Percentiles rank a stretch among this genome's conserved stretches.
Evolutionary conservation across 768 basidiomycete species (phyloP).

Genomic region (Collybia mongolica): DNA sequence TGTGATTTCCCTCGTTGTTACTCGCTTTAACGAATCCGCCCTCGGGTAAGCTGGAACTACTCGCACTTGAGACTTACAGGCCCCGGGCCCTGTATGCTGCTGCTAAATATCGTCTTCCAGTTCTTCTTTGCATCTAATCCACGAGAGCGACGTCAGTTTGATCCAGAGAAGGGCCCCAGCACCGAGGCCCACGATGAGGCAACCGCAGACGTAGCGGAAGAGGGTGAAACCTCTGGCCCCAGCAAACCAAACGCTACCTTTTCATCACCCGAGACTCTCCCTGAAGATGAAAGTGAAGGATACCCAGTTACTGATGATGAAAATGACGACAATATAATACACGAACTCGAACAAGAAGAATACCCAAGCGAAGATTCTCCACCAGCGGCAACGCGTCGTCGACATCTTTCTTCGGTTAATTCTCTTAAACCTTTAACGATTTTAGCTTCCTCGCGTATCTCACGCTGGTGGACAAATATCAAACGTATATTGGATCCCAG

Average conservation of each 20-base stretch:
- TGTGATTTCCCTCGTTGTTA: too few species aligned
- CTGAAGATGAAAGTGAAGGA: background rate
- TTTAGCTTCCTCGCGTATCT: background rate
- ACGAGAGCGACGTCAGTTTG: conserved; percentile 2
- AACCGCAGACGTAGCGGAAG: background rate
- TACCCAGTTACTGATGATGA: conserved; percentile 1
- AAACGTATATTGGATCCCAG: conserved; percentile 19
- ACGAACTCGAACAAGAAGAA: conserved; percentile 7
- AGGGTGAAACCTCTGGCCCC: background rate
- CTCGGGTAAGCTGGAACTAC: background rate
- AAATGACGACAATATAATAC: conserved; percentile 3
- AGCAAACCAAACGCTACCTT: background rate
- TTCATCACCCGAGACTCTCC: background rate
- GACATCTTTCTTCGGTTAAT: background rate
- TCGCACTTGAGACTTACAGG: too few species aligned
- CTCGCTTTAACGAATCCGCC: too few species aligned
- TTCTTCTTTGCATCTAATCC: conserved; percentile 12
- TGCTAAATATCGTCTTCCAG: conserved; percentile 11
- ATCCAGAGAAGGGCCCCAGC: conserved; percentile 15
- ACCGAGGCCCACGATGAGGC: background rate
- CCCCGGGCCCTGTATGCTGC: conserved; percentile 2
- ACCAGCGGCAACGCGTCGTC: conserved; percentile 1
- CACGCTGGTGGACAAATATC: conserved; percentile 12
- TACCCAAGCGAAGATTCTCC: background rate
- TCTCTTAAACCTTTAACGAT: background rate